phyloP scores from a whole-genome alignment of 1,284 basidiomycete species.

The Earliella scabrosa region DNA sequence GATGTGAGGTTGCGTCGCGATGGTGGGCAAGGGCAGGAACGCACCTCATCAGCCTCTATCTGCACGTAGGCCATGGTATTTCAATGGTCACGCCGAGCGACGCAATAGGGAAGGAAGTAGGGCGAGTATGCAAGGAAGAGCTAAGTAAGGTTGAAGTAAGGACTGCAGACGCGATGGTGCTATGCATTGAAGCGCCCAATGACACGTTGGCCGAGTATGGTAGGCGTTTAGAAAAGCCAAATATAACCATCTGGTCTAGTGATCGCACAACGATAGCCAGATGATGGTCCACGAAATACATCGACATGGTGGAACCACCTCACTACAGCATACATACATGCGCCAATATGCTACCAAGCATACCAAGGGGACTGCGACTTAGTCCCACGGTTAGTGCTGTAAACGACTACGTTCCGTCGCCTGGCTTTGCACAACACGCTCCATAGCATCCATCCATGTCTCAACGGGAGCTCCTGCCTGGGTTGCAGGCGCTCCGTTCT shows the following conservation, averaged over 20 bases:
- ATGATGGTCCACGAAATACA: background rate
- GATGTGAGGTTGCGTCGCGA: slow-evolving; percentile 7
- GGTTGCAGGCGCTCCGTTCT: background rate
- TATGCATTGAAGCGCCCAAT: background rate
- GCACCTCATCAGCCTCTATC: slow-evolving; percentile 39
- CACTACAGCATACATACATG: background rate
- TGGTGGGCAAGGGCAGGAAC: background rate
- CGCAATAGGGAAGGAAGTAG: too few relatives aligned
- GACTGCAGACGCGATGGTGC: too few relatives aligned
- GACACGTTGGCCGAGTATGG: background rate
- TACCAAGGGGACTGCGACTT: too few relatives aligned
- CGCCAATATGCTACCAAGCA: background rate
- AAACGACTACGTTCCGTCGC: slow-evolving; percentile 52
- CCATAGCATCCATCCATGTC: slow-evolving; percentile 80
- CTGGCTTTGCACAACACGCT: slow-evolving; percentile 66
- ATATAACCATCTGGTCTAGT: too few relatives aligned
- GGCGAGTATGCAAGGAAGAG: too few relatives aligned
- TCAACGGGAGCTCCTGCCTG: slow-evolving; percentile 51
- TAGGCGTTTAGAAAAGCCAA: too few relatives aligned
- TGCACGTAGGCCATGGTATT: slow-evolving; percentile 38
- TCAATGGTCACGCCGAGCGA: too few relatives aligned
- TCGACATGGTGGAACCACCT: background rate
- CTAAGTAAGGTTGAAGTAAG: too few relatives aligned
- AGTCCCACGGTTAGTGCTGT: slow-evolving; percentile 33
- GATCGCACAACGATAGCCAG: too few relatives aligned